phyloP scores from a whole-genome alignment of 2,329 filamentous ascomycete species.

The Apiospora koreana region DNA sequence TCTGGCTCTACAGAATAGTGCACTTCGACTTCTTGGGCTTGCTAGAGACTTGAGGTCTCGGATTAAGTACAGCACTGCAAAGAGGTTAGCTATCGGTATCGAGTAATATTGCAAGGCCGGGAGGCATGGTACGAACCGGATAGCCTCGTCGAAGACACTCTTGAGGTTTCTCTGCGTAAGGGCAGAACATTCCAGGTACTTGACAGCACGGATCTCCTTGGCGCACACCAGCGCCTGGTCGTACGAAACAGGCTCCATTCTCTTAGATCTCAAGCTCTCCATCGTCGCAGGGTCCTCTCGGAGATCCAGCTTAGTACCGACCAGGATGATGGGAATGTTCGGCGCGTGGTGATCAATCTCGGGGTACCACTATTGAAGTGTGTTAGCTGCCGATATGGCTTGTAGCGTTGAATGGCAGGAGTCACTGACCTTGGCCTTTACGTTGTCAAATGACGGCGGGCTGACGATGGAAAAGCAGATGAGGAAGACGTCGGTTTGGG shows the following conservation, averaged over 20 bases:
- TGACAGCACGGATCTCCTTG: conserved; percentile 93
- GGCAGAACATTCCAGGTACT: conserved; percentile 97
- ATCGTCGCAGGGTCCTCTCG: conserved; percentile 83
- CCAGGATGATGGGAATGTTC: conserved; percentile 92
- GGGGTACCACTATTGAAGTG: conserved; percentile 75
- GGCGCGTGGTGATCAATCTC: conserved; percentile 98
- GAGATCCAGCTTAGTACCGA: conserved; percentile 95
- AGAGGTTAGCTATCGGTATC: conserved; percentile 18
- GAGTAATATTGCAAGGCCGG: background rate
- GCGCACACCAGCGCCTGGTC: conserved; percentile 86
- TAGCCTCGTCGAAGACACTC: conserved; percentile 98
- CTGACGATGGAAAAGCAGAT: conserved; percentile 99
- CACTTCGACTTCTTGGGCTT: conserved; percentile 69
- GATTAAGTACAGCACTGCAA: conserved; percentile 69
- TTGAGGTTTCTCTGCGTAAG: conserved; percentile 96
- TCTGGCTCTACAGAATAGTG: conserved; percentile 60
- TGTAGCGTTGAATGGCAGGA: too few species aligned
- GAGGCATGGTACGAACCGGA: conserved; percentile 67
- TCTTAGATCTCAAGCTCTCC: conserved; percentile 82
- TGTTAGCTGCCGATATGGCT: conserved; percentile 17
- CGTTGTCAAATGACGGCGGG: conserved; percentile 98
- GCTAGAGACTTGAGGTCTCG: conserved; percentile 52
- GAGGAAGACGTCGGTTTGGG: conserved; percentile 96
- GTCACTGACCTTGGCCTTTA: conserved; percentile 84
- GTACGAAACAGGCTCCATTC: conserved; percentile 96